Evolutionary conservation across 305 asterid genomes (phyloP).

Genomic region (Withania somnifera): DNA sequence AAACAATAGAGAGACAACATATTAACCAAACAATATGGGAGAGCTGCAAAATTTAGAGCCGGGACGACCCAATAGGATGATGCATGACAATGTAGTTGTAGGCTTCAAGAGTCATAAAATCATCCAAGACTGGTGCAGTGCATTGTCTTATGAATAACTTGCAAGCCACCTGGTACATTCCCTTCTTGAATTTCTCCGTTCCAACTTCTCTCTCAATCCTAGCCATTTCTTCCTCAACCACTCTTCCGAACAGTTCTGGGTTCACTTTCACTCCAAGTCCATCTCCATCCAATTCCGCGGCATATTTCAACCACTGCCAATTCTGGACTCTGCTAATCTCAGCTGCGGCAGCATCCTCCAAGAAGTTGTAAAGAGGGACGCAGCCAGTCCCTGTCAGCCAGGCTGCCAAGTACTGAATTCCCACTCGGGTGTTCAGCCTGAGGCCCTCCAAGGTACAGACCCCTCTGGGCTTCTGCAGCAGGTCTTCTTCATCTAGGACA

Average conservation of each 20-base stretch:
- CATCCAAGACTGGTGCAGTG: constrained; percentile 45
- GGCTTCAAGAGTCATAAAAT: constrained; percentile 76
- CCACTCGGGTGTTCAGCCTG: constrained; percentile 75
- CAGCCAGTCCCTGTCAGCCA: constrained; percentile 82
- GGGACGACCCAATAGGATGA: constrained; percentile 43
- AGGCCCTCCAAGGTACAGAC: constrained; percentile 77
- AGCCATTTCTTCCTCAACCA: constrained; percentile 80
- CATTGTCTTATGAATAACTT: constrained; percentile 63
- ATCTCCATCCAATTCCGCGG: constrained; percentile 64
- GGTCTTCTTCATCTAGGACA: constrained; percentile 44
- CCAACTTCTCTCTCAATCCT: constrained; percentile 76
- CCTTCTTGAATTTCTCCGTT: constrained; percentile 48
- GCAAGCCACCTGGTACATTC: constrained; percentile 67
- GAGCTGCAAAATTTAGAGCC: constrained; percentile 23
- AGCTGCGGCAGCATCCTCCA: constrained; percentile 95
- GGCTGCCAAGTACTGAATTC: constrained; percentile 76
- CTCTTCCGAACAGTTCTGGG: constrained; percentile 54
- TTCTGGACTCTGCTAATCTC: constrained; percentile 92
- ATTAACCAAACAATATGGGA: not conserved
- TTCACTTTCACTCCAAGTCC: constrained; percentile 61
- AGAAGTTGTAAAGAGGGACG: constrained; percentile 81
- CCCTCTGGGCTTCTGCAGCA: constrained; percentile 60
- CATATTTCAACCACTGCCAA: constrained; percentile 89
- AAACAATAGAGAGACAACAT: not conserved
- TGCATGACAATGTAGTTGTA: constrained; percentile 57